Conservation (phyloP, 495 filamentous ascomycete species). For the Penicillium ucsense region DNA sequence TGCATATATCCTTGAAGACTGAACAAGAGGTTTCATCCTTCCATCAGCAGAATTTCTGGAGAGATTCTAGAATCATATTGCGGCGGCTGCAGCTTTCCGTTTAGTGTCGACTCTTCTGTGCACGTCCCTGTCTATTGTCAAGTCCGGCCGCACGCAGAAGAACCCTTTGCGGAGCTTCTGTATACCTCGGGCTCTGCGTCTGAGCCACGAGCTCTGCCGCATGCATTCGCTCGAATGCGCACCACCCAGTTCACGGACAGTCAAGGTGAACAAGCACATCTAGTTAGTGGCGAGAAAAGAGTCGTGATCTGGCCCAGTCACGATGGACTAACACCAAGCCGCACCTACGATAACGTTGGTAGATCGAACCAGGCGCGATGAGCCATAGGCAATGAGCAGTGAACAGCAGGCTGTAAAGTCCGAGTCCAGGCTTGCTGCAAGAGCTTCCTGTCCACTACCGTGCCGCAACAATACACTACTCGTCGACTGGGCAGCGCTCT, state of each 20-base stretch:
- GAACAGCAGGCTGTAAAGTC: neutral
- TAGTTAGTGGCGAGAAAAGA: too few species aligned
- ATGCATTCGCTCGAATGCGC: neutral
- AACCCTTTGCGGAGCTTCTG: neutral
- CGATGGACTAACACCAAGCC: too few species aligned
- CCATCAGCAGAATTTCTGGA: neutral
- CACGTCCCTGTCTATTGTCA: neutral
- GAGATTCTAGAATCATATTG: constrained; percentile 12
- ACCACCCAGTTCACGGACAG: too few species aligned
- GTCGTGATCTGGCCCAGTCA: too few species aligned
- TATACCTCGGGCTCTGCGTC: neutral
- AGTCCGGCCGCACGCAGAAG: neutral
- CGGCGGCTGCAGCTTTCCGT: constrained; percentile 11
- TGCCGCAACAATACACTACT: too few species aligned
- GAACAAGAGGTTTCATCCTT: too few species aligned
- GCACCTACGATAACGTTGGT: neutral
- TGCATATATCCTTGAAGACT: too few species aligned
- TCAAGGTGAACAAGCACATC: too few species aligned
- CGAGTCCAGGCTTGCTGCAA: neutral
- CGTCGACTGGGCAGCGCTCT: too few species aligned
- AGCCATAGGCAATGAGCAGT: neutral
- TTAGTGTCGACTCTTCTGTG: neutral
- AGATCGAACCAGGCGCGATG: neutral
- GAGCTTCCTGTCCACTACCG: neutral
- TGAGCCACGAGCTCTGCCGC: neutral